Evolutionary conservation across 1,284 basidiomycete genomes (phyloP).

Genomic region (Puccinia polysora): DNA sequence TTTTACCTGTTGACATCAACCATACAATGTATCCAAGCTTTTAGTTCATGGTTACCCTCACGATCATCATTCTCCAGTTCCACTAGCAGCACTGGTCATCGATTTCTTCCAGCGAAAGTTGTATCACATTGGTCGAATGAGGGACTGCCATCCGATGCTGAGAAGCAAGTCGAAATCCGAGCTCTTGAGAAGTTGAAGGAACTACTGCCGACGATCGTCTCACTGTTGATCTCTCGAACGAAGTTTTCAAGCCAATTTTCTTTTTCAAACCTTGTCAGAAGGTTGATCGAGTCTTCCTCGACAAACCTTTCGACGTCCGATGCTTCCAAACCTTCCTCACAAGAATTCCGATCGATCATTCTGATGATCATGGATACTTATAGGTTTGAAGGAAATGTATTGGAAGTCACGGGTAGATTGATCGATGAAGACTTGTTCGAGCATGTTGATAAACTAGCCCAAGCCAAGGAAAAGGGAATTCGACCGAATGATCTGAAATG

Average conservation of each 20-base stretch:
- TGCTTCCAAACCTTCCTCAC: conserved; percentile 63
- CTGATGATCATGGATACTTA: conserved; percentile 92
- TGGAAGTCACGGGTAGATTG: conserved; percentile 79
- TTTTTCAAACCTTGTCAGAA: conserved; percentile 84
- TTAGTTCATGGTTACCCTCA: conserved; percentile 55
- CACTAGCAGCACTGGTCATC: not conserved
- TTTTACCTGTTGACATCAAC: conserved; percentile 75
- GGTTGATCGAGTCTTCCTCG: conserved; percentile 63
- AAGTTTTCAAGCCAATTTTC: conserved; percentile 77
- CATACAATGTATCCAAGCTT: conserved; percentile 69
- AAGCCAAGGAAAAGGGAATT: conserved; percentile 54
- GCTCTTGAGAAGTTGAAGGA: conserved; percentile 62
- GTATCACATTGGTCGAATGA: not conserved
- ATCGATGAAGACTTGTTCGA: conserved; percentile 77
- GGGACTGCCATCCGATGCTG: not conserved
- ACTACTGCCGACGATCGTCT: conserved; percentile 79
- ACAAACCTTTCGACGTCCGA: conserved; percentile 53
- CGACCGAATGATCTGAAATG: conserved; percentile 17
- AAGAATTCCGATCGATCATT: conserved; percentile 83
- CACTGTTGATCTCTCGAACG: conserved; percentile 68
- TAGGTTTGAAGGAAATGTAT: conserved; percentile 80
- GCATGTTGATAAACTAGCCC: conserved; percentile 59
- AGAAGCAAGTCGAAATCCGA: conserved; percentile 46
- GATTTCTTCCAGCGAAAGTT: not conserved
- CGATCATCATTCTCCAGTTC: not conserved